Percentiles rank a stretch among this genome's conserved stretches.
Conservation (phyloP, 2,329 filamentous ascomycete species). For the Leptodontidium sp. region DNA sequence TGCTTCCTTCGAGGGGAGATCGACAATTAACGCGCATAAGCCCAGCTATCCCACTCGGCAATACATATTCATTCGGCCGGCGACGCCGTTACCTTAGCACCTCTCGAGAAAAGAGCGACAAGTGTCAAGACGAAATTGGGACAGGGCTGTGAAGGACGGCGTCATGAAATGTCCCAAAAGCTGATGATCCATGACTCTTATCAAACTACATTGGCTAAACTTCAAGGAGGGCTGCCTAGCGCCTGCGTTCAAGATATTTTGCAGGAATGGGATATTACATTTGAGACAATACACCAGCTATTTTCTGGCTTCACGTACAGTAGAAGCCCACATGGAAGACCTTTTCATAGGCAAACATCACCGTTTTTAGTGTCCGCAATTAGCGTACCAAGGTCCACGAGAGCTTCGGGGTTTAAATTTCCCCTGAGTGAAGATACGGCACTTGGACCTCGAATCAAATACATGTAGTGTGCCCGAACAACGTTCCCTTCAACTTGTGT, state of each 20-base stretch:
- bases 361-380: neutral
- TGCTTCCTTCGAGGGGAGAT: neutral
- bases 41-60: neutral
- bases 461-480: no score
- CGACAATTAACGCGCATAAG: neutral
- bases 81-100: neutral
- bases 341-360: no score
- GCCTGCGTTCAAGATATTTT: neutral
- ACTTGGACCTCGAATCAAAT: no score
- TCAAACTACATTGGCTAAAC: neutral
- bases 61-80: neutral
- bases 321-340: constrained; percentile 1
- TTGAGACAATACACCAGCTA: neutral
- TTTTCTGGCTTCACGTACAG: no score
- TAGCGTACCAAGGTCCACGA: neutral
- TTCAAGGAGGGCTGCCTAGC: neutral
- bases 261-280: neutral
- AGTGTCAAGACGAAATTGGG: neutral
- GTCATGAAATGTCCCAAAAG: neutral
- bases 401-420: neutral
- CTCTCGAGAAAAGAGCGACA: neutral
- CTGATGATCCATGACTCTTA: neutral
- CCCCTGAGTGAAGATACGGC: neutral
- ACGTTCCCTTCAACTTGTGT: no score
- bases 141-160: neutral